Conservation (phyloP, 768 basidiomycete species). For the Rickenella mellea region DNA sequence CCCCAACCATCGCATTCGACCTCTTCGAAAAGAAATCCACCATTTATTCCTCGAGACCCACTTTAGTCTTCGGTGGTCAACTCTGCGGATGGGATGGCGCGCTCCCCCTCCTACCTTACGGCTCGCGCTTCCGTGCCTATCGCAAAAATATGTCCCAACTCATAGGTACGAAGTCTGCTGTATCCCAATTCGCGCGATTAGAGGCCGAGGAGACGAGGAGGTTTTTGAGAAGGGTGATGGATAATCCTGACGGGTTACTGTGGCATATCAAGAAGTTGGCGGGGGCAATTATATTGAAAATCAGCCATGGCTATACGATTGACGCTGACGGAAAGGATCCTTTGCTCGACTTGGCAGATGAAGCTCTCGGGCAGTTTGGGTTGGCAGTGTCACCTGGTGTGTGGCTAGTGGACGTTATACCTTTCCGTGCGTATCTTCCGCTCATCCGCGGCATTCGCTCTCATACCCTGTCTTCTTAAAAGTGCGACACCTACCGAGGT, state of each 20-base stretch:
- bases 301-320: constrained; percentile 7
- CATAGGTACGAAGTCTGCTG: background rate
- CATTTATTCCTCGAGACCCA: constrained; percentile 39
- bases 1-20: constrained; percentile 12
- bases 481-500: constrained; percentile 50
- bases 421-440: constrained; percentile 13
- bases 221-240: background rate
- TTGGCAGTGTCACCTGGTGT: constrained; percentile 1
- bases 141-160: constrained; percentile 11
- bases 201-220: background rate
- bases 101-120: constrained; percentile 12
- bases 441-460: too few relatives aligned
- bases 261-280: too few relatives aligned
- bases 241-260: background rate
- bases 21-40: constrained; percentile 38
- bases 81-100: constrained; percentile 17
- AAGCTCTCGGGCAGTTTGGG: constrained; percentile 2
- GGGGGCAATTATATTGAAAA: constrained; percentile 6
- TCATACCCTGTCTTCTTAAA: too few relatives aligned
- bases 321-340: constrained; percentile 7
- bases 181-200: background rate
- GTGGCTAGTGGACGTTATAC: constrained; percentile 4
- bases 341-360: constrained; percentile 2
- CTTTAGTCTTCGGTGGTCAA: constrained; percentile 41
- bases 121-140: constrained; percentile 13